Evolutionary conservation across 495 filamentous ascomycete species (phyloP).

Genomic region (Sporormia fimetaria): DNA sequence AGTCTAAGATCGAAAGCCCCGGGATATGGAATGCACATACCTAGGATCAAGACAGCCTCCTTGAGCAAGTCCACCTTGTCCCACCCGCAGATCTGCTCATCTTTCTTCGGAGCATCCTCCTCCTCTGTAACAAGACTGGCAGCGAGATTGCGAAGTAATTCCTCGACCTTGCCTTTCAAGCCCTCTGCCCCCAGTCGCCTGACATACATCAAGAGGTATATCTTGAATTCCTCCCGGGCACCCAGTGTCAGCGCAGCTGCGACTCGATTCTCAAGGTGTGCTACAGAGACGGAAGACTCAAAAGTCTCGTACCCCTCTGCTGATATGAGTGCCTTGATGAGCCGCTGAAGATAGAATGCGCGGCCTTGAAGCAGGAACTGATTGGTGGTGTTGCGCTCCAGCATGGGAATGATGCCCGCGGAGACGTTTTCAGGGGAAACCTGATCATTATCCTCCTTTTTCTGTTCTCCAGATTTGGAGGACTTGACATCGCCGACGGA

Average conservation of each 20-base stretch:
- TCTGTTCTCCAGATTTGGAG: constrained; percentile 35
- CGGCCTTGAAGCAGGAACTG: constrained; percentile 86
- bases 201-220: constrained; percentile 91
- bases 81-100: constrained; percentile 74
- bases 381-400: constrained; percentile 89
- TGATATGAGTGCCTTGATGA: constrained; percentile 74
- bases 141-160: constrained; percentile 67
- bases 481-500: constrained; percentile 55
- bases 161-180: constrained; percentile 75
- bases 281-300: constrained; percentile 81
- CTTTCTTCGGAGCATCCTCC: constrained; percentile 44
- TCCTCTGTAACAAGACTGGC: constrained; percentile 55
- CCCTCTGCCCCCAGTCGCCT: constrained; percentile 90
- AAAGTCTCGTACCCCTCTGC: constrained; percentile 87
- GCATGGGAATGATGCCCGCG: constrained; percentile 78
- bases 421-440: constrained; percentile 56
- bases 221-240: constrained; percentile 76
- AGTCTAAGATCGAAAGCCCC: constrained; percentile 5
- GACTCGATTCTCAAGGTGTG: constrained; percentile 89
- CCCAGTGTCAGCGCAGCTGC: constrained; percentile 79
- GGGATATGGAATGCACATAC: constrained; percentile 44
- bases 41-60: constrained; percentile 81
- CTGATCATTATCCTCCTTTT: constrained; percentile 38
- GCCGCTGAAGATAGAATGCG: constrained; percentile 74
- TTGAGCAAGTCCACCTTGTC: constrained; percentile 71